Evolutionary conservation across 2,329 filamentous ascomycete species (phyloP).

Genomic region (Orbilia blumenaviensis): DNA sequence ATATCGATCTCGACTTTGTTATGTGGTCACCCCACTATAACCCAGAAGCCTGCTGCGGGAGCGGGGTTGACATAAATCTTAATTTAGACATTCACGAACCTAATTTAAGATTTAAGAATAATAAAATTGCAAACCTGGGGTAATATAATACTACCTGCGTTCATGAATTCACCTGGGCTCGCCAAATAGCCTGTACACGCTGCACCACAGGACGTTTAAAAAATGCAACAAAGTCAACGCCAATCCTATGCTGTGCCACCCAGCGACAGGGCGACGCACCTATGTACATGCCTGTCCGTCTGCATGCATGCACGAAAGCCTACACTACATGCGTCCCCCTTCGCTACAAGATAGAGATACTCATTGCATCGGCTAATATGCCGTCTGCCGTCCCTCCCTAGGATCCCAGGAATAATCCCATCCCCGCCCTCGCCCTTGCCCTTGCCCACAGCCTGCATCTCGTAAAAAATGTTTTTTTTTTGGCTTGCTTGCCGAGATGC

Average conservation of each 20-base stretch:
- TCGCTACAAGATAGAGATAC: background rate
- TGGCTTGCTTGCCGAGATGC: constrained; percentile 7
- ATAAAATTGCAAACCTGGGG: too few species aligned
- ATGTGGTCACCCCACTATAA: too few species aligned
- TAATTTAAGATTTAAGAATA: too few species aligned
- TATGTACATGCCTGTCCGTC: background rate
- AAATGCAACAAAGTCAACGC: constrained; percentile 13
- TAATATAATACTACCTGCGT: too few species aligned
- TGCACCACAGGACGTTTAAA: background rate
- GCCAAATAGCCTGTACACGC: background rate
- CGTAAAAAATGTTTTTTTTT: background rate
- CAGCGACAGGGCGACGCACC: background rate
- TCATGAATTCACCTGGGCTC: too few species aligned
- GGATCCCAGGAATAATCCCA: background rate
- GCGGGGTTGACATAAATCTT: too few species aligned
- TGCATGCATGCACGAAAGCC: background rate
- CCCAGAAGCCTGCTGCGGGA: too few species aligned
- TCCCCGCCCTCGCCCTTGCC: background rate
- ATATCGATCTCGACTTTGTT: too few species aligned
- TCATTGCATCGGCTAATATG: constrained; percentile 9
- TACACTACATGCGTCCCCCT: background rate
- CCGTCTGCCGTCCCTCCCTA: background rate
- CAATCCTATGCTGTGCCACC: constrained; percentile 4
- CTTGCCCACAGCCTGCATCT: background rate
- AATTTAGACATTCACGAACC: too few species aligned